Evolutionary conservation across 2,329 filamentous ascomycete species (phyloP).

Genomic region (Cercospora sesami): DNA sequence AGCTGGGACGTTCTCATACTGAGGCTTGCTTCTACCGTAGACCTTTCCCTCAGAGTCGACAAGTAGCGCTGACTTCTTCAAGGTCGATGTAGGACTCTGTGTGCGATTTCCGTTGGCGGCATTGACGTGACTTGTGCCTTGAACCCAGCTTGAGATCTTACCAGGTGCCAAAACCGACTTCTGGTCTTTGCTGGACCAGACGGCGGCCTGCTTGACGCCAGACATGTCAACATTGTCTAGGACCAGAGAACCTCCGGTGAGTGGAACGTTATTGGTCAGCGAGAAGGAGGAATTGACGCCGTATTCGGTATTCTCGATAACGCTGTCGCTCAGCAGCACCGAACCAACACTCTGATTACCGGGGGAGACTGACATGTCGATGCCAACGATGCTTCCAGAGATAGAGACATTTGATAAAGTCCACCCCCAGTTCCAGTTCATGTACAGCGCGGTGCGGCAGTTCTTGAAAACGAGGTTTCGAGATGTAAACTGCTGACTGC

Average conservation of each 20-base stretch:
- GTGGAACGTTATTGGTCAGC: conserved; percentile 58
- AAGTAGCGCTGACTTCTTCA: conserved; percentile 58
- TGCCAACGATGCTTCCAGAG: conserved; percentile 48
- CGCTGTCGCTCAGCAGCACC: conserved; percentile 77
- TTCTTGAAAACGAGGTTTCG: conserved; percentile 54
- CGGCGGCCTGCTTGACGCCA: conserved; percentile 61
- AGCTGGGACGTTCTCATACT: conserved; percentile 71
- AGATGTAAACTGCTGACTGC: conserved; percentile 63
- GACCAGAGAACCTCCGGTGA: conserved; percentile 77
- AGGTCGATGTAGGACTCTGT: conserved; percentile 14
- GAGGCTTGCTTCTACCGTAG: conserved; percentile 83
- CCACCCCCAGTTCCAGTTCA: conserved; percentile 59
- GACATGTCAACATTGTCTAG: conserved; percentile 89
- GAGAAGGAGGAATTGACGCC: conserved; percentile 78
- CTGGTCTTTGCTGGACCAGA: conserved; percentile 57
- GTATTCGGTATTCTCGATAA: conserved; percentile 70
- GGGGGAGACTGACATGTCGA: conserved; percentile 44
- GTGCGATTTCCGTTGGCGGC: conserved; percentile 41
- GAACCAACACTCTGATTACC: conserved; percentile 67
- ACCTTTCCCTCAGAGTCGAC: conserved; percentile 66
- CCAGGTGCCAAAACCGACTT: conserved; percentile 68
- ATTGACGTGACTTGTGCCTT: conserved; percentile 71
- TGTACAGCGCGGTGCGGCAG: conserved; percentile 52
- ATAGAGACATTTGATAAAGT: conserved; percentile 50
- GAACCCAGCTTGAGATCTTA: conserved; percentile 69